Percentiles rank a stretch among this genome's conserved stretches.
Conservation (phyloP, 768 basidiomycete genomes). For the Imleria badia region DNA sequence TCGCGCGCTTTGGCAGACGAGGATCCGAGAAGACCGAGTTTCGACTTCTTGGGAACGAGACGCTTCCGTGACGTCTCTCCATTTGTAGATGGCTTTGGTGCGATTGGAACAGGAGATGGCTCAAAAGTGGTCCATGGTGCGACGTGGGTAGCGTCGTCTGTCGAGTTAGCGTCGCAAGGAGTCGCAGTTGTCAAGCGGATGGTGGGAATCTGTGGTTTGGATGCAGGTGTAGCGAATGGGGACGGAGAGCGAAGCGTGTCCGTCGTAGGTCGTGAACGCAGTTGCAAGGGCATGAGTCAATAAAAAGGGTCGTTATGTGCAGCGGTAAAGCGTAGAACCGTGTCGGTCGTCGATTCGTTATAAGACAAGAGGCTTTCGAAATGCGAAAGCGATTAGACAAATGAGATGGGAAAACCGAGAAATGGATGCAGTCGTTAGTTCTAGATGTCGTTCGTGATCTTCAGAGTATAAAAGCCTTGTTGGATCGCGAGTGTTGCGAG, state of each 20-base stretch:
- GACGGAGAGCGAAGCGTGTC: constrained; percentile 26
- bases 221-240: constrained; percentile 24
- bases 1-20: constrained; percentile 30
- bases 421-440: constrained; percentile 24
- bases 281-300: constrained; percentile 31
- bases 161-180: constrained; percentile 49
- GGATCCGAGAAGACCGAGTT: constrained; percentile 47
- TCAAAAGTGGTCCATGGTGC: constrained; percentile 22
- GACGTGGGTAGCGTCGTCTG: constrained; percentile 28
- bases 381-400: constrained; percentile 16
- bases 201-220: constrained; percentile 47
- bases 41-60: constrained; percentile 75
- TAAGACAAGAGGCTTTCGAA: constrained; percentile 16
- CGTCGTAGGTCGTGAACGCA: constrained; percentile 31
- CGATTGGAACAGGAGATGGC: constrained; percentile 19
- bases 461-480: constrained; percentile 17
- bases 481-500: constrained; percentile 14
- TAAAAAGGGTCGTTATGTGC: constrained; percentile 27
- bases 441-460: constrained; percentile 22
- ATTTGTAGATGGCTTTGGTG: constrained; percentile 26
- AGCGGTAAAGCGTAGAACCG: constrained; percentile 14
- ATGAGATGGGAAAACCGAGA: not conserved
- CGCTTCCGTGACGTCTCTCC: constrained; percentile 38
- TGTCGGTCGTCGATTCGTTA: constrained; percentile 28
- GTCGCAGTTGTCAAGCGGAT: constrained; percentile 71